Conservation (phyloP, 768 basidiomycete genomes). For the Trametes villosa region DNA sequence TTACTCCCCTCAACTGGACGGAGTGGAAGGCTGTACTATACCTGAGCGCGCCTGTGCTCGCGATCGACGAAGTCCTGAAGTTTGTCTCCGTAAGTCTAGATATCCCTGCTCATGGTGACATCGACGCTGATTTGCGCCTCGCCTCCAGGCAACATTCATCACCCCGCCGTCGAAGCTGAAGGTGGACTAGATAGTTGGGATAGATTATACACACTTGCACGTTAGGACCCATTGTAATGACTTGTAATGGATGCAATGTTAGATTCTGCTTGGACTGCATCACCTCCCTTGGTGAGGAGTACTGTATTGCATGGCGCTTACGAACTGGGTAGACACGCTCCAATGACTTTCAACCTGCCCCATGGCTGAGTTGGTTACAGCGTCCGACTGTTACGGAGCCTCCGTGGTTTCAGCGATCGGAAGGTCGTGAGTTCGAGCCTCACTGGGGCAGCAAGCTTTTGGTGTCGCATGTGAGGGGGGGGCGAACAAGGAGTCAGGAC, state of each 20-base stretch:
- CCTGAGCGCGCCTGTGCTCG: conserved; percentile 84
- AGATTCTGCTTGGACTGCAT: conserved; percentile 1
- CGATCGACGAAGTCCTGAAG: conserved; percentile 92
- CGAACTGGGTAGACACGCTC: not conserved
- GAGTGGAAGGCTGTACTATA: conserved; percentile 95
- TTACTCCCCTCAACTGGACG: conserved; percentile 89
- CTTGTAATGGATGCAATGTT: conserved; percentile 16
- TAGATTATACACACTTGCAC: conserved; percentile 7
- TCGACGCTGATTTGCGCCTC: not conserved
- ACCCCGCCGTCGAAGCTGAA: conserved; percentile 57
- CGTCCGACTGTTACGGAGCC: conserved; percentile 69
- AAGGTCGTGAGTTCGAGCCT: conserved; percentile 76
- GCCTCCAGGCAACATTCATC: conserved; percentile 54
- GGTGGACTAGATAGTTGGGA: conserved; percentile 22
- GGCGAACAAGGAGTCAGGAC: too few relatives aligned
- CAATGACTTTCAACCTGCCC: conserved; percentile 43
- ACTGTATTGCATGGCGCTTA: not conserved
- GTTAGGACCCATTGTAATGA: conserved; percentile 19
- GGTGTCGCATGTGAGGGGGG: too few relatives aligned
- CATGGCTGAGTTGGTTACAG: conserved; percentile 81
- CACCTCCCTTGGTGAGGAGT: too few relatives aligned
- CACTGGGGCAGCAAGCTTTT: conserved; percentile 42
- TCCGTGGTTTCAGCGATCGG: conserved; percentile 42
- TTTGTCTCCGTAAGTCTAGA: conserved; percentile 64
- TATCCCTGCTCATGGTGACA: conserved; percentile 1